Evolutionary conservation across 371 early-diverging fungal species (phyloP).

Genomic region (Haplosporangium sp.): DNA sequence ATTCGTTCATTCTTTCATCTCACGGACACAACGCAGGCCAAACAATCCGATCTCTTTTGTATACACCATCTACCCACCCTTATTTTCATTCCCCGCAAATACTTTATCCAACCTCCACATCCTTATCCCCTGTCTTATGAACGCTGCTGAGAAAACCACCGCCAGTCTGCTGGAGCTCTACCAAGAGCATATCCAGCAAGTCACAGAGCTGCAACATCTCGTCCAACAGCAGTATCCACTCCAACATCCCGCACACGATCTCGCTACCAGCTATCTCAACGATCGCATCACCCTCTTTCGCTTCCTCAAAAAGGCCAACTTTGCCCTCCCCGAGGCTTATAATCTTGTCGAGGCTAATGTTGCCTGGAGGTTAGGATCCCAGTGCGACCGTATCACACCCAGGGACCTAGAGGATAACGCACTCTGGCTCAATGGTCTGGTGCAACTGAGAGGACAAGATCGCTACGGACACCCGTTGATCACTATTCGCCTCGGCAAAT

Average conservation of each 20-base stretch:
- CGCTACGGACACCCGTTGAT: slow-evolving; percentile 50
- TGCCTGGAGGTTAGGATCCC: slow-evolving; percentile 34
- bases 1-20: no score
- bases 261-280: slow-evolving; percentile 41
- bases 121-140: slow-evolving; percentile 17
- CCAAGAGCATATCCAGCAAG: slow-evolving; percentile 48
- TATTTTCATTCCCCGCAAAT: no score
- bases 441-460: slow-evolving; percentile 45
- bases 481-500: slow-evolving; percentile 44
- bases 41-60: background rate
- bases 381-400: slow-evolving; percentile 42
- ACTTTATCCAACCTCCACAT: no score
- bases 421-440: slow-evolving; percentile 40
- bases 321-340: slow-evolving; percentile 38
- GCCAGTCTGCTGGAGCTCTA: slow-evolving; percentile 33
- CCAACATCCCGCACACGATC: slow-evolving; percentile 29
- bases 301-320: slow-evolving; percentile 54
- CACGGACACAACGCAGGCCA: background rate
- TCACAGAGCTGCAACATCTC: slow-evolving; percentile 49
- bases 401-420: slow-evolving; percentile 33
- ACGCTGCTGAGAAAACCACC: slow-evolving; percentile 36
- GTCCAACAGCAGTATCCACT: slow-evolving; percentile 47
- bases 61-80: no score
- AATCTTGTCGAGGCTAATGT: slow-evolving; percentile 45
- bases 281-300: slow-evolving; percentile 55